Evolutionary conservation across 1,139 yeast species (phyloP).

Genomic region (Saccharomycopsis hybrid): DNA sequence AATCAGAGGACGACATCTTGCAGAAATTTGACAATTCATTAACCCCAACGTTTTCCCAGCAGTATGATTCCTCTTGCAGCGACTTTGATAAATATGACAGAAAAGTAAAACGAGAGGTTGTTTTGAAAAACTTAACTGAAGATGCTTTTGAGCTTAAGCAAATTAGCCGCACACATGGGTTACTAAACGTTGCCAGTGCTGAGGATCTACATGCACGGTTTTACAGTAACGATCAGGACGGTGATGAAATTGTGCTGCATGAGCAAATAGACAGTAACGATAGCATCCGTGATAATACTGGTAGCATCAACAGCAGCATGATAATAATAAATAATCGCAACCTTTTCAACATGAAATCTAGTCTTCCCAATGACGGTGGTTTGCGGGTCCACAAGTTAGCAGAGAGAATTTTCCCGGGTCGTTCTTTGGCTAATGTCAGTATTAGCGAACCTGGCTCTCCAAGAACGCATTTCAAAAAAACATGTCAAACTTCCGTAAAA

Average conservation of each 20-base stretch:
- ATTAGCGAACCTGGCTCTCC: neutral
- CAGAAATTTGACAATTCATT: slow-evolving; percentile 6
- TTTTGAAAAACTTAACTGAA: slow-evolving; percentile 7
- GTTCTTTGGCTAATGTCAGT: too few species aligned
- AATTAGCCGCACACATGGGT: neutral
- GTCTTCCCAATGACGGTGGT: too few species aligned
- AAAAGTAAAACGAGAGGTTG: slow-evolving; percentile 11
- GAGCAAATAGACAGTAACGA: too few species aligned
- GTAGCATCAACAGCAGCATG: too few species aligned
- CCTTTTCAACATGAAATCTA: too few species aligned
- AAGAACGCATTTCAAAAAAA: neutral
- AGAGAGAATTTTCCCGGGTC: too few species aligned
- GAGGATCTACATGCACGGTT: slow-evolving; percentile 9
- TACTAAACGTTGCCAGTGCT: slow-evolving; percentile 5
- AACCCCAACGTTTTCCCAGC: slow-evolving; percentile 10
- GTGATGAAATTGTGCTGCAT: too few species aligned
- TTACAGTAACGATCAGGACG: slow-evolving; percentile 3
- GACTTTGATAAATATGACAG: slow-evolving; percentile 14
- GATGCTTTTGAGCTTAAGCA: slow-evolving; percentile 12
- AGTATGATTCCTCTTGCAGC: slow-evolving; percentile 2
- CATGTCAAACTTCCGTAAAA: neutral
- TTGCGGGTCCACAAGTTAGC: too few species aligned
- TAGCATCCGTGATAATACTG: too few species aligned
- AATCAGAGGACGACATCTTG: neutral
- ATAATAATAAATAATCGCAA: too few species aligned